Base-by-base conservation (phyloP, 768 basidiomycete species). In the Punctularia strigosozonata region DNA sequence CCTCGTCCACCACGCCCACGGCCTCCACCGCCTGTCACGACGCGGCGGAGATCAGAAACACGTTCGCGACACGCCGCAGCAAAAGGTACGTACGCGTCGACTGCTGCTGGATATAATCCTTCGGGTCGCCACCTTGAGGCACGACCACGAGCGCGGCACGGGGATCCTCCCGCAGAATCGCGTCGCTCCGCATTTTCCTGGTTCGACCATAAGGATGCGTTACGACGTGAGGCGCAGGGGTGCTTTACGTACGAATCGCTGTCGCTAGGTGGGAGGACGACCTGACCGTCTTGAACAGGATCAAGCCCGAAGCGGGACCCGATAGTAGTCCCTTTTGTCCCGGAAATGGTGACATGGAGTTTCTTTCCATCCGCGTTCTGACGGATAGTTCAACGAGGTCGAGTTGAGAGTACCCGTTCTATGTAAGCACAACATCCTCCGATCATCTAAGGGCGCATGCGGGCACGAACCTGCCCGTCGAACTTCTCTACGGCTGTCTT, bases 161-260 rank as follows among this genome's bases (percentile, higher is more conserved):
- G n/a, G 79, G 71, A 47, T 68, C 68, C 43, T 71, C 71, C 17
- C 65, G 63, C 23, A 86, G 55, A 36, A 89, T 67, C 2, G 74
- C 74, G 53, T 91, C 87, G 2, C 87, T 89, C 38, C 87, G 82
- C 67, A 91, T 67, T 73, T 88, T 90, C 43, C 87, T 89, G 48
- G 37, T 23, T 8, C n/a, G 8, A 28, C 3, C 4, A n/a, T 30
- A 12, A 39, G n/a, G 17, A n/a, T 22, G 36, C 25, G n/a, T 18
- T 25, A 22, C 26, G 15, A 15, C 4, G 13, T 2, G 18, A 33
- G 20, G 17, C 15, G 14, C n/a, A 38, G 12, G 18, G 25, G 19
- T 10, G 5, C 28, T 3, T 37, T 1, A 6, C 14, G 20, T 7
- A 26, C 5, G 6, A 30, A 15, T 30, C 10, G 28, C 15, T 10